Evolutionary conservation across 2,329 filamentous ascomycete species (phyloP), one percentile per base, ranked within the genome.

Genomic region (Pseudogymnoascus pannorum): DNA sequence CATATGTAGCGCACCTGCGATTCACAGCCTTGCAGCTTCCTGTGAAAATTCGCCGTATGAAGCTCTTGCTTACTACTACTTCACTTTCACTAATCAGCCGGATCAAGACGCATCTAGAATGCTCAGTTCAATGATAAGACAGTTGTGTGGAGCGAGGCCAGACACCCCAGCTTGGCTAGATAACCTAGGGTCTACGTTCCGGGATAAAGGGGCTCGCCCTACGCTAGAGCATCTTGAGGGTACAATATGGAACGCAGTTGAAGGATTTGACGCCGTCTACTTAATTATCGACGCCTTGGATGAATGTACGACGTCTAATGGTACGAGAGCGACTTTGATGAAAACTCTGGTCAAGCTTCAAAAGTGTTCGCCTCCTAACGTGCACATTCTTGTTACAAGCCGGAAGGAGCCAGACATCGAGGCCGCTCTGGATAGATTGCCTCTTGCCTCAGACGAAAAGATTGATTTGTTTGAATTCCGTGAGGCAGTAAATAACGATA

Each of bases 371-470:
- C 65, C 69, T 36, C 62, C 60, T 29, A 61, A 65, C 1, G 59
- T 73, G 1, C 71, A 74, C 60, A 60, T 74, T 8, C 44, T 74
- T 1, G 71, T 72, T 1, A 73, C 72, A 5, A 76, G 74, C 64
- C 68, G 74, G 2, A 68, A 73, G 31, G 67, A 72, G 51, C 24
- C 62, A 7, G 70, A 73, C 31, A 76, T 75, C 33, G 63, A 68
- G 5, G 62, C 72, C 12, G 64, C 60, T 1, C 54, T 74, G 3
- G 7, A 24, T 48, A 48, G 42, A 24, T 12, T 48, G 20, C 42
- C 42, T 48, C 42, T 48, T n/a, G 20, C 11, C 5, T 26, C 12
- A 9, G 14, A 4, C 14, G 42, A 48, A 12, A 48, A 48, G 22
- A 48, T 48, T 14, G 42, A 48, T 24, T 3, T 48, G 12, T 12